Conservation (phyloP, 2,329 filamentous ascomycete species). For the Colletotrichum liaoningense region DNA sequence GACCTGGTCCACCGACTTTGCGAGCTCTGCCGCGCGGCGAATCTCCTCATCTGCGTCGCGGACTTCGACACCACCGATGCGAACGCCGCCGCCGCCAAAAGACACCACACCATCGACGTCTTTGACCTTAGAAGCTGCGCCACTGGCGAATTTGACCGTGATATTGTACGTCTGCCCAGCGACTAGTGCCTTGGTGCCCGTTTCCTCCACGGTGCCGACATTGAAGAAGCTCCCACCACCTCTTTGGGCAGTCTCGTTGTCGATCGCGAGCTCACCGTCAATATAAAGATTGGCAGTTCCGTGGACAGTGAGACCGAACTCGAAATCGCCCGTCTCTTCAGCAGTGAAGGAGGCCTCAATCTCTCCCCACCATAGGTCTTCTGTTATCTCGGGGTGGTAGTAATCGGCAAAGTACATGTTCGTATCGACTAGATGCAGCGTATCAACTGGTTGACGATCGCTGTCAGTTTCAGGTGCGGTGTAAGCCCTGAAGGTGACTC, state of each 20-base stretch:
- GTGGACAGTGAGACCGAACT: conserved; percentile 48
- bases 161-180: conserved; percentile 44
- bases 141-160: conserved; percentile 41
- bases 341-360: conserved; percentile 37
- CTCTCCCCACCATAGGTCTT: conserved; percentile 37
- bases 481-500: conserved; percentile 40
- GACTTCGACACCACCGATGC: conserved; percentile 8
- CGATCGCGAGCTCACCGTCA: conserved; percentile 44
- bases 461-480: conserved; percentile 30
- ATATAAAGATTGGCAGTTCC: conserved; percentile 48
- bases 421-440: conserved; percentile 33
- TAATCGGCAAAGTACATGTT: conserved; percentile 41
- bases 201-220: conserved; percentile 46
- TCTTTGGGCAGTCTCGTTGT: conserved; percentile 47
- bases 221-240: conserved; percentile 44
- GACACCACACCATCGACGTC: neutral
- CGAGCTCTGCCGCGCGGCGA: conserved; percentile 45
- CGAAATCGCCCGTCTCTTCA: conserved; percentile 37
- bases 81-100: conserved; percentile 5
- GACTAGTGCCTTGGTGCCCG: conserved; percentile 36
- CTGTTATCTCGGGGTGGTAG: conserved; percentile 34
- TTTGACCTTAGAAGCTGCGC: conserved; percentile 37
- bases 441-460: conserved; percentile 33
- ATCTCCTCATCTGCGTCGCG: conserved; percentile 30
- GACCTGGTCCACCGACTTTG: conserved; percentile 68